Evolutionary conservation across 208 protist species (phyloP), one percentile per base, ranked within the genome.

Genomic region (Polymyxa betae): DNA sequence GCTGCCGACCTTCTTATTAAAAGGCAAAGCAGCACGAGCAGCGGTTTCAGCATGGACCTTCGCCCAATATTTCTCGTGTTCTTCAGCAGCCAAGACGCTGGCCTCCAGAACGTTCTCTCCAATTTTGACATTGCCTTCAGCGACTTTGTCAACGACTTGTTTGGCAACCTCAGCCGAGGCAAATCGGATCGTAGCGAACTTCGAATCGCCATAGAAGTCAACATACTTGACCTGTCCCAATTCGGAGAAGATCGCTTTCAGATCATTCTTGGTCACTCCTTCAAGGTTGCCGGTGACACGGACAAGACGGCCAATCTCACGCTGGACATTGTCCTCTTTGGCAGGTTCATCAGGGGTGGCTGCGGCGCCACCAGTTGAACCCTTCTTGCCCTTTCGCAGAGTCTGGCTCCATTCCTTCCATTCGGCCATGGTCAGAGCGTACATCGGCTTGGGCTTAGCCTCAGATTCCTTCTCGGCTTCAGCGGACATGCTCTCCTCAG

Each of bases 101-200:
- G 72, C 72, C 5, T 5, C 5, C 72, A 82, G 72, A 12, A 82
- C 72, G 72, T 82, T 82, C 16, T 82, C 72, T 20, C 72, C 72
- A n/a, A 82, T 38, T 82, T 82, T 82, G 72, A 82, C 72, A 40
- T 82, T 35, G 72, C 72, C 72, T 43, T 82, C 72, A n/a, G 72
- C n/a, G 16, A 82, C 72, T n/a, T 82, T 82, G 12, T 5, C 72
- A 5, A 35, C n/a, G 5, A 82, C 72, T 20, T 82, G 5, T 5
- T 5, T 82, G 72, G 72, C 72, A 43, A 82, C 35, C 35, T 82
- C 72, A n/a, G 72, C 72, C 5, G 16, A 38, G 35, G 72, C 72
- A 43, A 82, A 82, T 38, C 72, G 72, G n/a, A 82, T 82, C 72
- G 72, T 82, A 20, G 72, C 72, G n/a, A 82, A 82, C n/a, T 82